Evolutionary conservation across 176 grass and related monocot genomes (phyloP), one percentile per base, ranked within the genome.

Genomic region (Carex kokanica): DNA sequence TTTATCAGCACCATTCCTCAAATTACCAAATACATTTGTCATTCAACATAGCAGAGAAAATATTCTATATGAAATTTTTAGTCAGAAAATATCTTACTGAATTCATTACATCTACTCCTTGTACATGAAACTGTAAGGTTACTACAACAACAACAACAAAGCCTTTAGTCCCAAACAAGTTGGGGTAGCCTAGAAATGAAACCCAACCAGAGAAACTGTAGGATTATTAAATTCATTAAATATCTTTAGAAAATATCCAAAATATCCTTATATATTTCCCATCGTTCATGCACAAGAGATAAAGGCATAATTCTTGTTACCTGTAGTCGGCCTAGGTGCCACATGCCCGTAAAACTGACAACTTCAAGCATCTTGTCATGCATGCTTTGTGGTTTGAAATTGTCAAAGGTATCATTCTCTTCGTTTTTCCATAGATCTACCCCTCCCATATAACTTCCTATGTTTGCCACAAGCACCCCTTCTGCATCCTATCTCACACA

Each of bases 371-470:
- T 93, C 84, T 85, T 93, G 86, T 97, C 94, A 82, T 97, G 94
- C 94, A 93, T 97, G 51, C 84, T 91, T 51, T 93, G 91, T 77
- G 89, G 88, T 58, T 73, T 84, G 72, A 90, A 93, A 84, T 49
- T 62, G 29, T 93, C 87, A 9, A 81, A 93, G 21, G 60, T 45
- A 86, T 91, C 90, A 84, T 93, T 89, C 31, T 97, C 86, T 45
- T 88, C 89, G n/a, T 91, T 91, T 84, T 97, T 90, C 94, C 91
- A 97, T 38, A 97, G 78, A 82, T 93, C 94, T 83, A 93, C 94
- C n/a, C 94, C 94, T 93, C 94, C 94, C 94, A 97, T 97, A 84
- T 97, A 97, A 60, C 94, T 97, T 73, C 89, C 84, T 53, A 97
- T 97, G 53, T 97, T 97, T 40, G 91, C 91, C 7, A 97, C 89